phyloP scores from a whole-genome alignment of 805 yeast genomes.

The Hemisphaericaspora nanyangensis region DNA sequence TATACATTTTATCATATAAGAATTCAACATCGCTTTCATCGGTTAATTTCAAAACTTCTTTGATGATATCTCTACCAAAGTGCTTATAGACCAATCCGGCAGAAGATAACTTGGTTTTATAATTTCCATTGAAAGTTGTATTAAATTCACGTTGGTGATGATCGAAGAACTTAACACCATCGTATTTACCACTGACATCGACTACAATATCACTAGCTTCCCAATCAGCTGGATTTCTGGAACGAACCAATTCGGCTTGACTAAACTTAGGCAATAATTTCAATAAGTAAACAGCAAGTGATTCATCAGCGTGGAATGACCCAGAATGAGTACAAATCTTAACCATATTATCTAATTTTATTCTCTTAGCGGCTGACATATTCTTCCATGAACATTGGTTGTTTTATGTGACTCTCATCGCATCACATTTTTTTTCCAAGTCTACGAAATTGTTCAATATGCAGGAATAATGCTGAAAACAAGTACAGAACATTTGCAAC shows the following conservation, averaged over 20 bases:
- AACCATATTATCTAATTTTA: conserved; percentile 24
- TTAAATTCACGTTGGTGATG: conserved; percentile 94
- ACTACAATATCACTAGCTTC: conserved; percentile 88
- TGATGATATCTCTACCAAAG: conserved; percentile 68
- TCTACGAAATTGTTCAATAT: too few species aligned
- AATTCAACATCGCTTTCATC: conserved; percentile 49
- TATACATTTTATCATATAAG: conserved; percentile 74
- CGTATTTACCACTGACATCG: conserved; percentile 92
- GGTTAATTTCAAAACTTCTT: conserved; percentile 37
- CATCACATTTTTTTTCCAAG: too few species aligned
- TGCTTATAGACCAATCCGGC: conserved; percentile 94
- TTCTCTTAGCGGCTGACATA: conserved; percentile 9
- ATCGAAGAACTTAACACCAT: conserved; percentile 80
- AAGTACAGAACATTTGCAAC: too few species aligned
- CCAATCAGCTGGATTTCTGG: conserved; percentile 80
- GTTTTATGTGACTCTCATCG: too few species aligned
- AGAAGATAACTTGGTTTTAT: conserved; percentile 77
- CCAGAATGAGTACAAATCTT: conserved; percentile 91
- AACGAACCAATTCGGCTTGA: conserved; percentile 69
- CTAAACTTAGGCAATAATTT: conserved; percentile 64
- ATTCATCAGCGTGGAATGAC: conserved; percentile 94
- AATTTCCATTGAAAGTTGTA: conserved; percentile 63
- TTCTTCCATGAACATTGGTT: too few species aligned
- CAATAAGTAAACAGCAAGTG: conserved; percentile 87
- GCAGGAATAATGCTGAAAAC: too few species aligned